These are phyloP conservation scores for Lolium rigidum DNA, from an alignment of 176 grass and related monocot species.

Conservation along the genomic window DNA sequence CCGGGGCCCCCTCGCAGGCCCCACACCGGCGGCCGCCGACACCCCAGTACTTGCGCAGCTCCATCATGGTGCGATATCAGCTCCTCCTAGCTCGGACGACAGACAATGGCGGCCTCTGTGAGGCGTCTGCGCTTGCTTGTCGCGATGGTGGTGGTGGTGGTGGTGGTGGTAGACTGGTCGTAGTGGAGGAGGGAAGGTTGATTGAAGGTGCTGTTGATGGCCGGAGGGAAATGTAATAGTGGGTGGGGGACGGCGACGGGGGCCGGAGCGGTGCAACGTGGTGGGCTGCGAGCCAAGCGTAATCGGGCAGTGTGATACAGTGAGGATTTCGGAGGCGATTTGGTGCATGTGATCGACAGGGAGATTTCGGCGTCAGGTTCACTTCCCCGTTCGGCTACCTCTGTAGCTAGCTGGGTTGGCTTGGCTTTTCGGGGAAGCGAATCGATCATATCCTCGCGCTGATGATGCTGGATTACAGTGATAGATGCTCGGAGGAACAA, in stretches of 20 bases:
- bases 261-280: slow-evolving; percentile 45
- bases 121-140: neutral
- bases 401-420: neutral
- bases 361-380: slow-evolving; percentile 38
- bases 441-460: neutral
- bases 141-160: neutral
- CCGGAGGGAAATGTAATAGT: slow-evolving; percentile 46
- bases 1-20: slow-evolving; percentile 51
- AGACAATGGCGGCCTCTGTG: slow-evolving; percentile 11
- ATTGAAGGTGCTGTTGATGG: slow-evolving; percentile 13
- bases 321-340: neutral
- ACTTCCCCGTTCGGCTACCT: neutral
- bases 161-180: neutral
- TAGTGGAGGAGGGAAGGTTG: neutral
- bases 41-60: slow-evolving; percentile 57
- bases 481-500: no score
- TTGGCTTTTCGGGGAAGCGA: slow-evolving; percentile 34
- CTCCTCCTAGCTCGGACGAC: neutral
- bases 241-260: slow-evolving; percentile 41
- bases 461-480: slow-evolving; percentile 25
- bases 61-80: neutral
- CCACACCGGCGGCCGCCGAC: slow-evolving; percentile 48
- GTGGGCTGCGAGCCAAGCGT: slow-evolving; percentile 49
- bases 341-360: slow-evolving; percentile 33
- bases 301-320: neutral